Base-by-base conservation (phyloP, 2,329 filamentous ascomycete genomes). In the Aspergillus chevalieri region DNA sequence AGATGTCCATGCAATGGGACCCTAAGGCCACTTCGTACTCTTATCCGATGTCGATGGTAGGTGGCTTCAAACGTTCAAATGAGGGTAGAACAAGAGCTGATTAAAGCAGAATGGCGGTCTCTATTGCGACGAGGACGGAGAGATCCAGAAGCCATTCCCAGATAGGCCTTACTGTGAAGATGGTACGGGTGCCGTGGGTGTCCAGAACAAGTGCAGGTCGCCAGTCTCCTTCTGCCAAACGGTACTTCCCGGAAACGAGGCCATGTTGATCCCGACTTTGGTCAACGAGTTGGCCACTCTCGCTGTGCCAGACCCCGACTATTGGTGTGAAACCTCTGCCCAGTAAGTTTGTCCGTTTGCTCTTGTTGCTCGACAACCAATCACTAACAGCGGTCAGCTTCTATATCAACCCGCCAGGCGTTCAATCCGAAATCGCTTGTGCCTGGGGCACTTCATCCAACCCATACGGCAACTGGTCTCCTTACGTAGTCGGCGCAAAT, bases 1-100 rank as follows among this genome's bases (percentile, higher is more conserved):
- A 88, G 73, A 81, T 91, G 24, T 87, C 86, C 76, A 81, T 83
- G 54, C 87, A 92, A 67, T 91, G 87, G 87, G 82, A 89, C 62
- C 83, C 84, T 0, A 68, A 76, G 50, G 86, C 86, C 3, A 82
- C 75, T 5, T 71, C 74, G 3, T 91, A 89, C 64, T 72, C 68
- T 33, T 88, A 84, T 65, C 85, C 86, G 2, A 68, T 78, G 53
- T 90, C 86, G 3, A 89, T 87, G 82, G 85, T 87, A 71, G 62
- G 81, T 73, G 48, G 10, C 26, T 22, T 22, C 21, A 22, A 28
- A 28, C 9, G 9, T 10, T 9, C 9, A 30, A 2, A 30, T 30
- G 26, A 12, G 9, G 3, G 10, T 30, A 39, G 6, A 4, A 3
- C 14, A 8, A 19, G 10, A 39, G n/a, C 36, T 39, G 10, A 50